Percentiles rank a stretch among this genome's conserved stretches.
Conservation (phyloP, 345 rosid species). For the Eucalyptus regnans region DNA sequence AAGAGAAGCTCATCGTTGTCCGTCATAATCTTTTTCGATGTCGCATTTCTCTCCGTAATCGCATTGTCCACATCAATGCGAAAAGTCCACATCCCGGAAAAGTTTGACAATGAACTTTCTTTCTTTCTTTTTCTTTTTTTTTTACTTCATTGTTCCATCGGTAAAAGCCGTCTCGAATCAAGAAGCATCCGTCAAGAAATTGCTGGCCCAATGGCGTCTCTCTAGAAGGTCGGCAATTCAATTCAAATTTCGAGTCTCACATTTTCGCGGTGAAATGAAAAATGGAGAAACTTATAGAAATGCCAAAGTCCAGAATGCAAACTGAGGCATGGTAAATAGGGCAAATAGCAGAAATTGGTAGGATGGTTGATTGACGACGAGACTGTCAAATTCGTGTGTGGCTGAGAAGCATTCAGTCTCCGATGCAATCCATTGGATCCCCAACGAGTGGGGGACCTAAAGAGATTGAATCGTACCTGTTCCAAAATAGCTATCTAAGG, state of each 20-base stretch:
- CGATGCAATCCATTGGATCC: background rate
- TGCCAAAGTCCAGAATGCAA: background rate
- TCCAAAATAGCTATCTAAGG: background rate
- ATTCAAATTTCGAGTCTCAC: background rate
- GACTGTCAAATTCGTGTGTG: background rate
- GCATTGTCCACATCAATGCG: background rate
- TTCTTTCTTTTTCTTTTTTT: background rate
- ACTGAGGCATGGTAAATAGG: background rate
- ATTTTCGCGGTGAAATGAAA: background rate
- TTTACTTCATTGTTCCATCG: background rate
- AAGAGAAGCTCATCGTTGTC: background rate
- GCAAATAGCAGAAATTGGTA: background rate
- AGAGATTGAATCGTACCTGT: background rate
- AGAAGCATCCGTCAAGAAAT: background rate
- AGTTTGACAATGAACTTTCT: background rate
- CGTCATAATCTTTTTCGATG: background rate
- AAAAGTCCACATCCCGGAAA: background rate
- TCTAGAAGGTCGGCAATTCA: background rate
- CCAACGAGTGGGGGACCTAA: background rate
- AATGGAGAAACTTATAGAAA: background rate
- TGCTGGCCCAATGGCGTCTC: background rate
- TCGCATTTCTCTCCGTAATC: background rate
- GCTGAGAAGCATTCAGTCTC: background rate
- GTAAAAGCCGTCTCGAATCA: background rate
- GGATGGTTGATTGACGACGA: background rate